A percentile compares a stretch with the other conserved stretches of the same genome.
These are phyloP conservation scores for Sambucus nigra DNA, from an alignment of 129 eudicot species.

Conservation along the genomic window DNA sequence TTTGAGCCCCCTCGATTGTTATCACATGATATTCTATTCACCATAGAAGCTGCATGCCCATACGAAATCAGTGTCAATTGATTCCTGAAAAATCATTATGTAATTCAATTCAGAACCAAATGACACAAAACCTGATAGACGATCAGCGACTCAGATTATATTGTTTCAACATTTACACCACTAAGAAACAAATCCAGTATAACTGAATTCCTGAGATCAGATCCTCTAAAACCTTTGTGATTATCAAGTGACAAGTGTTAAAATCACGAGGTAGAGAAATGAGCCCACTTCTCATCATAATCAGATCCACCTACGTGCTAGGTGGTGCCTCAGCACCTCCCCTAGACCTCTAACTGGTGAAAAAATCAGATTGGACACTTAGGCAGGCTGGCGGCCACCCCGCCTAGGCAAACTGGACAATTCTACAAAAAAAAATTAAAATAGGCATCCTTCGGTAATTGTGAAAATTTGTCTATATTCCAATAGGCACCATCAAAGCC, in stretches of 20 bases:
- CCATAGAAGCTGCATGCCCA: conserved; percentile 99
- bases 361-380: too few species aligned
- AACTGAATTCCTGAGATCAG: neutral
- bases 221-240: neutral
- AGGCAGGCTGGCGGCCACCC: too few species aligned
- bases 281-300: too few species aligned
- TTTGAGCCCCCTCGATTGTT: conserved; percentile 33
- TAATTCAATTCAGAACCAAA: conserved; percentile 44
- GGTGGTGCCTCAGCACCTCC: too few species aligned
- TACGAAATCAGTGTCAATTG: conserved; percentile 89
- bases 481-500: too few species aligned
- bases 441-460: too few species aligned
- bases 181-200: neutral
- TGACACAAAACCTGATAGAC: neutral
- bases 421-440: too few species aligned
- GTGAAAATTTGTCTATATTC: too few species aligned
- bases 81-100: conserved; percentile 81
- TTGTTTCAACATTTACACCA: neutral
- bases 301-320: too few species aligned
- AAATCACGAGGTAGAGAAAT: neutral
- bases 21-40: conserved; percentile 73
- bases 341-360: too few species aligned
- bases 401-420: too few species aligned
- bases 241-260: neutral
- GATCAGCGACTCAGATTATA: neutral